Evolutionary conservation across 225 moss, liverwort and hornwort genomes (phyloP), one percentile per base, ranked within the genome.

Genomic region (Asterella californica): DNA sequence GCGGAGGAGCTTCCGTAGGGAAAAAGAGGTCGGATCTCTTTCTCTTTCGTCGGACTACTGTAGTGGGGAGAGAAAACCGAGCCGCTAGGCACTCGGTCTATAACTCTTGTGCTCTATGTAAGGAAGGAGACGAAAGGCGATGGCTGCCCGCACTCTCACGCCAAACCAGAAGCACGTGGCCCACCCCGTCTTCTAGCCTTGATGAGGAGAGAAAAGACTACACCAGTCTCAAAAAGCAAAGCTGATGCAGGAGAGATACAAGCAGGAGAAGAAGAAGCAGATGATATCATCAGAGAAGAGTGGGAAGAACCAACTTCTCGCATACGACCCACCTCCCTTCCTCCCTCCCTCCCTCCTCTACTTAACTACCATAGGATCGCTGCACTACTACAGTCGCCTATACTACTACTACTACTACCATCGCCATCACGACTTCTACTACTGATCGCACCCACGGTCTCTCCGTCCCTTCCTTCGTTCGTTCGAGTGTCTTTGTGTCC

Each of bases 161-260:
- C 42, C 10, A 70, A 24, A 46, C 42, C 45, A 37, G 33, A 79
- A 79, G 81, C 81, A 81, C 84, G 79, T 85, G 84, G 79, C 81
- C 81, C 81, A 76, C 75, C 74, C 42, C 78, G 78, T 70, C 60
- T 75, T 38, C 52, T 74, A 55, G 25, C 67, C 54, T 30, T n/a
- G 45, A 46, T 24, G 45, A 45, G 25, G 24, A 67, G 19, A 42
- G 25, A 70, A 45, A 70, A 69, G n/a, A 22, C 21, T 22, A 60
- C 18, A n/a, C 59, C 6, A 22, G 22, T 22, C 59, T 60, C 59
- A 60, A 27, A 27, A 61, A 61, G 61, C 9, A 4, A 25, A 61
- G n/a, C 9, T 27, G n/a, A 75, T 3, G 19, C 15, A 18, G 10
- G 38, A 75, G 75, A 75, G 25, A 32, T 32, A 52, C 48, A 29